A percentile compares a stretch with the other conserved stretches of the same genome.
Evolutionary conservation across 257 asterid species (phyloP).

Genomic region (Solanum ahanhuiri): DNA sequence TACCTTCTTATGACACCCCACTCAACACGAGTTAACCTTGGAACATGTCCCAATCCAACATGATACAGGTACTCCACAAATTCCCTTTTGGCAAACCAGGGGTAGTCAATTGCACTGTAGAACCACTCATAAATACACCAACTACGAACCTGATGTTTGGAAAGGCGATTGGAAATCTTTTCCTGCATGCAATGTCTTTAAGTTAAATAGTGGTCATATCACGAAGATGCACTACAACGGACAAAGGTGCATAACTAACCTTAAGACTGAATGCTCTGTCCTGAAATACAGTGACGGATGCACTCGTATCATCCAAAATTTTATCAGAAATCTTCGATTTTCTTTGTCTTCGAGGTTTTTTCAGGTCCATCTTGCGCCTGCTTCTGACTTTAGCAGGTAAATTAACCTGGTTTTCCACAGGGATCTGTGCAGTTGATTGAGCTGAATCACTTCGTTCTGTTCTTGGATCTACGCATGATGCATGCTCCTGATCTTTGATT

Average conservation of each 20-base stretch:
- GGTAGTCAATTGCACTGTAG: conserved; percentile 87
- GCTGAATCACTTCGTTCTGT: conserved; percentile 83
- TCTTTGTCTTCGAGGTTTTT: conserved; percentile 36
- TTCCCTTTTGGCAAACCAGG: conserved; percentile 86
- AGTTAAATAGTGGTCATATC: neutral
- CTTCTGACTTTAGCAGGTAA: conserved; percentile 60
- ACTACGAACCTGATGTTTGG: conserved; percentile 47
- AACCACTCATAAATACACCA: conserved; percentile 95
- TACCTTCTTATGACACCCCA: conserved; percentile 97
- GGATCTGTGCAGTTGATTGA: conserved; percentile 50
- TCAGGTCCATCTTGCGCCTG: conserved; percentile 53
- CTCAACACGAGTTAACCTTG: conserved; percentile 81
- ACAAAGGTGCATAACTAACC: conserved; percentile 32
- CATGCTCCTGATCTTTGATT: conserved; percentile 47
- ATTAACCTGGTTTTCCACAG: conserved; percentile 36
- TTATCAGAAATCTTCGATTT: conserved; percentile 39
- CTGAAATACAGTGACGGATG: conserved; percentile 25
- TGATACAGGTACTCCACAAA: conserved; percentile 77
- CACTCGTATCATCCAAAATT: conserved; percentile 27
- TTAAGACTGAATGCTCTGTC: conserved; percentile 27
- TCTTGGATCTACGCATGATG: conserved; percentile 47
- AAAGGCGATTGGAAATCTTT: conserved; percentile 49
- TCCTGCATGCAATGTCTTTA: conserved; percentile 23
- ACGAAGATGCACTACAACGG: conserved; percentile 6
- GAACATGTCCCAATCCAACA: conserved; percentile 85